Conservation (phyloP, 1,284 basidiomycete genomes). For the Grifola frondosa region DNA sequence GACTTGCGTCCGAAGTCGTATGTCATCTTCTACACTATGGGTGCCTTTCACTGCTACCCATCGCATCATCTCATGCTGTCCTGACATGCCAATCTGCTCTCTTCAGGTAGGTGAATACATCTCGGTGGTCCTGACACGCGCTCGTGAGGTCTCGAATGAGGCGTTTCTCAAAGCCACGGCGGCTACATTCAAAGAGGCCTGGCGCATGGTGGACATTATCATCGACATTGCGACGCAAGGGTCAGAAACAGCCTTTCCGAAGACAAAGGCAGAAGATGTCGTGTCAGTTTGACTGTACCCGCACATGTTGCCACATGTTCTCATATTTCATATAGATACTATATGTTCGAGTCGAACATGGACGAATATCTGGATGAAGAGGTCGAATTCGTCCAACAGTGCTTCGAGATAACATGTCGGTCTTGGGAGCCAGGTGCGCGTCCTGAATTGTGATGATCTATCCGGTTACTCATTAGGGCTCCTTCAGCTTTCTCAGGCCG, state of each 20-base stretch:
- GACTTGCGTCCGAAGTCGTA: constrained; percentile 76
- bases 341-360: constrained; percentile 94
- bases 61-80: too few species aligned
- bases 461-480: neutral
- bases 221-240: constrained; percentile 45
- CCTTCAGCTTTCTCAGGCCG: constrained; percentile 25
- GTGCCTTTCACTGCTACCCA: neutral
- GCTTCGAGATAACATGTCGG: constrained; percentile 75
- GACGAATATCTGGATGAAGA: constrained; percentile 97
- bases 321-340: constrained; percentile 53
- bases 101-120: constrained; percentile 85
- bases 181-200: constrained; percentile 86
- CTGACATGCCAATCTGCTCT: neutral
- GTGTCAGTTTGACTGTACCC: constrained; percentile 49
- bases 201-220: constrained; percentile 82
- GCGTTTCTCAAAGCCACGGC: constrained; percentile 85
- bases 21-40: constrained; percentile 26
- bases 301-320: neutral
- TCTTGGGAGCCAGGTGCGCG: constrained; percentile 73
- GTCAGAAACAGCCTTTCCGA: constrained; percentile 25
- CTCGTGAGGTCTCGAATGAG: constrained; percentile 72
- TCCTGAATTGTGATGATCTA: neutral
- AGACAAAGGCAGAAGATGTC: constrained; percentile 71
- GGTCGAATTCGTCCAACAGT: constrained; percentile 75
- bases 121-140: constrained; percentile 71